phyloP scores from a whole-genome alignment of 169 alveolate species.

The Plasmodium sp. region DNA sequence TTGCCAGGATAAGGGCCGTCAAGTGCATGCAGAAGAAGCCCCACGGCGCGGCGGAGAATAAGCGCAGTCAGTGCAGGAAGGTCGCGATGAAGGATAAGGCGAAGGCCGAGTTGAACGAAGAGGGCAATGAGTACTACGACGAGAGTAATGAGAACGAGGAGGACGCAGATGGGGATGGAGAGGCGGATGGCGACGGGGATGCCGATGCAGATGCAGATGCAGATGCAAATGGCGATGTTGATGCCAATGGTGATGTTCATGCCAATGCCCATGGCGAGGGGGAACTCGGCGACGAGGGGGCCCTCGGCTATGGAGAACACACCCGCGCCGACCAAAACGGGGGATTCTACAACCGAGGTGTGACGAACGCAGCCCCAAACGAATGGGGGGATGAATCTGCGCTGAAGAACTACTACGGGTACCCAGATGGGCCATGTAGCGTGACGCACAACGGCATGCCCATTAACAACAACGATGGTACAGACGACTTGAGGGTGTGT shows the following conservation, averaged over 20 bases:
- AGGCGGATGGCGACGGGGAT: not conserved
- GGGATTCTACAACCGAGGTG: not conserved
- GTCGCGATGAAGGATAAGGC: not conserved
- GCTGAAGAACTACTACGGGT: not conserved
- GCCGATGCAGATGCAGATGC: not conserved
- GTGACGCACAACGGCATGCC: not conserved
- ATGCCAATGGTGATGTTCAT: not conserved
- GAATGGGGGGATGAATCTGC: not conserved
- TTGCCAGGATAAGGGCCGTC: conserved; percentile 86
- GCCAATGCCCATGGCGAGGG: not conserved
- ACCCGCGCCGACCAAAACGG: not conserved
- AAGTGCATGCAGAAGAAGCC: conserved; percentile 42
- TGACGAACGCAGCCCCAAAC: not conserved
- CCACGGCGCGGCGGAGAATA: not conserved
- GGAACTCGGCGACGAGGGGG: not conserved
- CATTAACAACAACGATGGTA: not conserved
- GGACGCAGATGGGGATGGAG: not conserved
- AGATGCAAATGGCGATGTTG: not conserved
- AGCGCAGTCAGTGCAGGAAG: conserved; percentile 3
- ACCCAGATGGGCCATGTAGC: not conserved
- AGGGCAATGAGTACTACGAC: not conserved
- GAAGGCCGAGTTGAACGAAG: not conserved
- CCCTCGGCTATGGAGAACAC: not conserved
- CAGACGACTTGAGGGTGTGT: not conserved
- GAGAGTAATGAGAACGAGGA: not conserved